Evolutionary conservation across 2,329 filamentous ascomycete genomes (phyloP), one percentile per base, ranked within the genome.

Genomic region (Paecilomyces variotii): DNA sequence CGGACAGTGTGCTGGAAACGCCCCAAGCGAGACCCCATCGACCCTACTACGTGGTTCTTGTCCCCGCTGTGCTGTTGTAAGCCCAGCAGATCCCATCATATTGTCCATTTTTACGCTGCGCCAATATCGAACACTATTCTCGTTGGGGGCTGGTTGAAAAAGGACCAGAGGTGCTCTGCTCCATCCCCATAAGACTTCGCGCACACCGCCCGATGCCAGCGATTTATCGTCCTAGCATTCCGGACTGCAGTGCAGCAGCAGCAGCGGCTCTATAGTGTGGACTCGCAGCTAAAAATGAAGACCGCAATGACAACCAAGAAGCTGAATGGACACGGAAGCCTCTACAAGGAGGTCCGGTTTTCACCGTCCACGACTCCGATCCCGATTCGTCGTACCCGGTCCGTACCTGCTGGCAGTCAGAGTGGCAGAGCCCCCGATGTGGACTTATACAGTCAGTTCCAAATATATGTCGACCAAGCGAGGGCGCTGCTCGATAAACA

Each of bases 291-390:
- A 39, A 27, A 19, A 56, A 80, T 78, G 54, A 64, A 53, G 10
- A 72, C 72, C 70, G 71, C 61, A 62, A 57, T 65, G 49, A 59
- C 64, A 25, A 57, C 58, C 12, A 61, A 61, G 19, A 68, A 66
- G 25, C 53, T 66, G 35, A 70, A 72, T 52, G 70, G 72, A 50
- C 72, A 72, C 60, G 69, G 70, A 53, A 69, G 64, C 58, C 62
- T 68, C 45, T 73, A 73, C 64, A 77, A 75, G 67, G 74, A 74
- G 61, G 74, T 76, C 35, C 74, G 72, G 56, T 77, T 77, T 62
- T 76, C 75, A 25, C 70, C 72, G 11, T 70, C 73, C 2, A 63
- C 70, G 45, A 70, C 73, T 12, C 70, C 69, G 4, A 59, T 72
- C 12, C 70, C 69, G 4, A 60, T 72, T 28, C 73, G 70, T 55